phyloP scores from a whole-genome alignment of 768 basidiomycete genomes.

The Xerocomus potaroensis region DNA sequence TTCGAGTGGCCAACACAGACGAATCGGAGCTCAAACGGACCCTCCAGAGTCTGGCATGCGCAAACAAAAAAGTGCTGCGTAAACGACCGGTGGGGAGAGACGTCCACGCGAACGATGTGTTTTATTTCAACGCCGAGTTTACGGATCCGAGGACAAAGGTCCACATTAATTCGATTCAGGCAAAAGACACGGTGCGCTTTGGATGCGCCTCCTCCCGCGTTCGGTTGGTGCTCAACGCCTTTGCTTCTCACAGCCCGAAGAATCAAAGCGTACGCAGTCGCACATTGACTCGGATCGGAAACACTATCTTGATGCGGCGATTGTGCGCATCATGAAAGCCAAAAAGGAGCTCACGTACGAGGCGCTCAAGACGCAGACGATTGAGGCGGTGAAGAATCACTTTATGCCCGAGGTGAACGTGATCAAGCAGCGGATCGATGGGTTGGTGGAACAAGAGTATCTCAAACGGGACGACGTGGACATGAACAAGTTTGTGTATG shows the following conservation, averaged over 20 bases:
- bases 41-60: constrained; percentile 89
- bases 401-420: constrained; percentile 80
- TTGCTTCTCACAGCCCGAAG: constrained; percentile 58
- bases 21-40: constrained; percentile 73
- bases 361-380: constrained; percentile 74
- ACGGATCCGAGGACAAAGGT: constrained; percentile 73
- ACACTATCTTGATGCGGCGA: constrained; percentile 85
- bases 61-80: constrained; percentile 80
- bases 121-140: constrained; percentile 81
- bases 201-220: neutral
- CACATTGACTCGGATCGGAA: constrained; percentile 86
- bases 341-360: constrained; percentile 80
- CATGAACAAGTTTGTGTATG: constrained; percentile 69
- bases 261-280: constrained; percentile 74
- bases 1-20: constrained; percentile 51
- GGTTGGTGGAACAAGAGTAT: constrained; percentile 84
- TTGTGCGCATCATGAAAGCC: constrained; percentile 95
- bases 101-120: constrained; percentile 69
- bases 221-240: neutral
- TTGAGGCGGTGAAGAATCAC: constrained; percentile 82
- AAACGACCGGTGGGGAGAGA: constrained; percentile 79
- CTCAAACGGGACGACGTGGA: constrained; percentile 72
- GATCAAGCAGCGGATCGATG: constrained; percentile 83
- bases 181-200: constrained; percentile 74
- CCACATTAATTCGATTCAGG: constrained; percentile 95